Evolutionary conservation across 2,329 filamentous ascomycete species (phyloP), one percentile per base, ranked within the genome.

Genomic region (Cercospora sojina): DNA sequence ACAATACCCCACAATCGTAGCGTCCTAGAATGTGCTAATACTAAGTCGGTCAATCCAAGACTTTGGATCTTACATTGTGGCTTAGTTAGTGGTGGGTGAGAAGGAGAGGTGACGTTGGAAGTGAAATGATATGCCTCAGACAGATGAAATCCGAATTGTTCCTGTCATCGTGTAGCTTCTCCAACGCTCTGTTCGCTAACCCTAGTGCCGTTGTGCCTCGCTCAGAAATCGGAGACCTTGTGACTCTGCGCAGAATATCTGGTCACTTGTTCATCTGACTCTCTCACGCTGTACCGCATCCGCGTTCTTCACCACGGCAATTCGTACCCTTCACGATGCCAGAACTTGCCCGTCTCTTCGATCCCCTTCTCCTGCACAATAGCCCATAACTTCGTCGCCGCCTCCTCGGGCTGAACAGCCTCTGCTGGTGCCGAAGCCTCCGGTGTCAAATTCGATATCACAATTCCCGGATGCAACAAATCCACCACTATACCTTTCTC

Each of bases 341-440:
- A 82, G 68, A 81, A 83, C 66, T 68, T 81, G 35, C 81, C 81
- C 12, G 77, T 80, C 32, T 79, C 78, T 58, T 79, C 77, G 20
- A 81, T 69, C 1, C 72, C 74, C 70, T 82, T 81, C n/a, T 68
- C 66, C 66, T 73, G 75, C 58, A 82, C 67, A 6, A 83, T 77
- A 47, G 70, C 69, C 80, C 79, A 83, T 64, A 83, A 67, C 73
- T 83, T 82, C 41, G 62, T 71, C 32, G 80, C 82, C 55, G 81
- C 82, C 71, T 82, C 79, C 5, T 80, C 80, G 5, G 81, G 79
- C 70, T 80, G 75, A 18, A 83, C 80, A n/a, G 77, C 77, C 18
- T 79, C 80, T n/a, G 74, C 68, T 1, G 75, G 60, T 16, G 67
- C 67, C 47, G 71, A 62, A 29, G 66, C 65, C 9, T 38, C 69